phyloP scores from a whole-genome alignment of 306 rosid genomes.

The Dryas drummondii region DNA sequence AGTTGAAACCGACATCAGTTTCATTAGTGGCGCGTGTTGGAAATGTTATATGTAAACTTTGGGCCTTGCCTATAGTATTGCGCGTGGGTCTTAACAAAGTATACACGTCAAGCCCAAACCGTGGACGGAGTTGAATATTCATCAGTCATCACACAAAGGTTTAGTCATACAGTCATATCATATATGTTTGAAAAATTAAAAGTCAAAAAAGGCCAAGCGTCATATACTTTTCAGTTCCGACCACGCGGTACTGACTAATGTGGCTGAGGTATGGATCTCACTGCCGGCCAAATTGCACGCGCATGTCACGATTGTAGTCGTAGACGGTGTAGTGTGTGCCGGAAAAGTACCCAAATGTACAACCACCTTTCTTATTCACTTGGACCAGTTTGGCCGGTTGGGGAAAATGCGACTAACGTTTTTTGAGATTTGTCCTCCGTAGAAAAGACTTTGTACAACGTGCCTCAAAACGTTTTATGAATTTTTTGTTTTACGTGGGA shows the following conservation, averaged over 20 bases:
- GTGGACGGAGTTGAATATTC: neutral
- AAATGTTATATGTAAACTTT: too few species aligned
- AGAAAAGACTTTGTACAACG: too few species aligned
- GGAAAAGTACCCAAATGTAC: neutral
- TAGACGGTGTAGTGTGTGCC: too few species aligned
- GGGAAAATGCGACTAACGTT: neutral
- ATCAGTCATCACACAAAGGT: too few species aligned
- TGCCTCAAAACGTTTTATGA: too few species aligned
- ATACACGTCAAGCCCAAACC: neutral
- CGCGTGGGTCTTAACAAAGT: neutral
- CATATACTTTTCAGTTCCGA: neutral
- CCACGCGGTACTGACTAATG: neutral
- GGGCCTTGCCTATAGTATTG: too few species aligned
- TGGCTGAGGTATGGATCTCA: neutral
- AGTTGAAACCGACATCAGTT: too few species aligned
- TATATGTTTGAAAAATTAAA: neutral
- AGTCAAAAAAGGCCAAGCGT: neutral
- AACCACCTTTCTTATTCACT: neutral
- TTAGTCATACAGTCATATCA: neutral
- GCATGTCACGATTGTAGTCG: neutral
- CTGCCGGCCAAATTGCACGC: neutral
- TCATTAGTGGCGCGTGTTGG: neutral
- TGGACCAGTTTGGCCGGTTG: neutral
- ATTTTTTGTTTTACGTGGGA: too few species aligned
- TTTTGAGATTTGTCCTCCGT: too few species aligned